Evolutionary conservation across 495 filamentous ascomycete genomes (phyloP).

Genomic region (Talaromyces liani): DNA sequence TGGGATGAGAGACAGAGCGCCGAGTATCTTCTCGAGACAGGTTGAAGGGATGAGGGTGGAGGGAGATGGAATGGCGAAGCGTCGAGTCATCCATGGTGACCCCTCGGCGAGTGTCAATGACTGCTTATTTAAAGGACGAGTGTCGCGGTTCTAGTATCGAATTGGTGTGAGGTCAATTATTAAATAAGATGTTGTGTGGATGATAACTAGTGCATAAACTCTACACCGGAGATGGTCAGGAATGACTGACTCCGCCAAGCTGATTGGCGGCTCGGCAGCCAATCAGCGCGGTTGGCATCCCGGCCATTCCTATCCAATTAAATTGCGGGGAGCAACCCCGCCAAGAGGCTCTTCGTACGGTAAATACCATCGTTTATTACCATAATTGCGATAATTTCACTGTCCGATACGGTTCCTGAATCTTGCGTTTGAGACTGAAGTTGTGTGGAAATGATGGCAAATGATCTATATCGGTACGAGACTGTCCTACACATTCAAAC

Average conservation of each 20-base stretch:
- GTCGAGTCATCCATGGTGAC: conserved; percentile 4
- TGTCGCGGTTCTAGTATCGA: neutral
- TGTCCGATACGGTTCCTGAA: neutral
- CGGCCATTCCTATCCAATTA: neutral
- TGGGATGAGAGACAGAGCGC: neutral
- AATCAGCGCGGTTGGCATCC: neutral
- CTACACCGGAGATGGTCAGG: neutral
- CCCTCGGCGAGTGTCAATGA: neutral
- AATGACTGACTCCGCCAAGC: neutral
- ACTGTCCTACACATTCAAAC: too few species aligned
- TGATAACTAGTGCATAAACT: neutral
- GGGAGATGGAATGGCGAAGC: conserved; percentile 11
- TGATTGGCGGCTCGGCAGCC: neutral
- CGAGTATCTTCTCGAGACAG: conserved; percentile 3
- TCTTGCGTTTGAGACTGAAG: too few species aligned
- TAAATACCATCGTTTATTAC: neutral
- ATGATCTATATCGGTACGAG: too few species aligned
- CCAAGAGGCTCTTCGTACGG: neutral
- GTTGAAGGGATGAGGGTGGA: conserved; percentile 12
- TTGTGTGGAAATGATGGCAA: too few species aligned
- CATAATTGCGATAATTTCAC: neutral
- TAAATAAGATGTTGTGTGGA: neutral
- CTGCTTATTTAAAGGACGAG: neutral
- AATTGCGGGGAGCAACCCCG: neutral
- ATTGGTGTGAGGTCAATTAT: too few species aligned